These are phyloP conservation scores for Colletotrichum tropicale DNA, from an alignment of 2,329 filamentous ascomycete species.

Conservation along the genomic window DNA sequence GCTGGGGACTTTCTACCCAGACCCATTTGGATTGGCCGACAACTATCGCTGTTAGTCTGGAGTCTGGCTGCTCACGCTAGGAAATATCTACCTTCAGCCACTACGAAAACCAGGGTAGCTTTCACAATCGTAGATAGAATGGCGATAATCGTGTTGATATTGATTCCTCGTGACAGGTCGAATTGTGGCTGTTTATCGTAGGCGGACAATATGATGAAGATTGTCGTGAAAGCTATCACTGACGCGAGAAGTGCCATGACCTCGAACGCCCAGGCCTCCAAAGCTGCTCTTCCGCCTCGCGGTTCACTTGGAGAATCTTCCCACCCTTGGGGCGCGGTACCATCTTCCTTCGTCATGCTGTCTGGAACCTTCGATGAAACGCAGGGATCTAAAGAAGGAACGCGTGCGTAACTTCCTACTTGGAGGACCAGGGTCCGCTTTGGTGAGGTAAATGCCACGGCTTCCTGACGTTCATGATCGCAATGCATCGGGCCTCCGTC, in stretches of 20 bases:
- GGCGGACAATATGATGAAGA: not conserved
- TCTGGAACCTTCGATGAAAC: too few relatives aligned
- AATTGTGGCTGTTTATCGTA: not conserved
- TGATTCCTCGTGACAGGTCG: not conserved
- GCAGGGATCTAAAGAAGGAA: too few relatives aligned
- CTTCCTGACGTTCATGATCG: too few relatives aligned
- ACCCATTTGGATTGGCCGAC: not conserved
- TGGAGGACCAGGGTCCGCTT: too few relatives aligned
- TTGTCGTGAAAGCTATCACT: not conserved
- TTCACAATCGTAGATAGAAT: not conserved
- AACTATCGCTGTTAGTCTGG: not conserved
- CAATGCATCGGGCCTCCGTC: too few relatives aligned
- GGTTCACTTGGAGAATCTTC: accelerated
- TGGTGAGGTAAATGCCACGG: too few relatives aligned
- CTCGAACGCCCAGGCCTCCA: not conserved
- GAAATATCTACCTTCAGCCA: not conserved
- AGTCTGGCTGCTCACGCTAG: not conserved
- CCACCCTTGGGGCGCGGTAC: too few relatives aligned
- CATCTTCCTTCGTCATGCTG: not conserved
- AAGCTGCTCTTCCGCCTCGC: not conserved
- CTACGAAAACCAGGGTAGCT: not conserved
- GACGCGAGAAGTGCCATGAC: not conserved
- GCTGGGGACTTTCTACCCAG: not conserved
- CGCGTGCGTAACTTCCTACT: too few relatives aligned
- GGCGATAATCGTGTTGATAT: not conserved